These are phyloP conservation scores for Ganoderma sinense DNA, from an alignment of 1,284 basidiomycete genomes.

Conservation along the genomic window DNA sequence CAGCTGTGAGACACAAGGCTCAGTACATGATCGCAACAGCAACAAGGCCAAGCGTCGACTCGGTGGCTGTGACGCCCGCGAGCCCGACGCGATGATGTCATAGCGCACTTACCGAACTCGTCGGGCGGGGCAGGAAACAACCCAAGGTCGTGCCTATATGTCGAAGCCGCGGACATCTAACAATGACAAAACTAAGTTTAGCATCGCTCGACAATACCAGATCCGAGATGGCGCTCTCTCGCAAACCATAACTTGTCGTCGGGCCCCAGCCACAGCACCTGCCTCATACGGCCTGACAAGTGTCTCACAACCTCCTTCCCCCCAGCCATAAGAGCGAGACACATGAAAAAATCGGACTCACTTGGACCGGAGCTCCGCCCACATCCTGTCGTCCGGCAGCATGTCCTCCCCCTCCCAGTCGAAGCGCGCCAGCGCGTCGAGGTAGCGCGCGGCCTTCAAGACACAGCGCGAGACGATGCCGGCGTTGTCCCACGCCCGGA, in stretches of 20 bases:
- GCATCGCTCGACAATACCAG: neutral
- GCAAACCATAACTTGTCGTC: neutral
- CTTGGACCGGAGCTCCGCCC: conserved; percentile 72
- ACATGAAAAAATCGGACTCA: conserved; percentile 40
- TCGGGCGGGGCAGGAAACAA: conserved; percentile 57
- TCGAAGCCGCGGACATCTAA: conserved; percentile 67
- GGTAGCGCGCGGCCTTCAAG: conserved; percentile 47
- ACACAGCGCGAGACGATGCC: conserved; percentile 40
- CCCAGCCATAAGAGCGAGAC: neutral
- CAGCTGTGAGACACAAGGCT: conserved; percentile 48
- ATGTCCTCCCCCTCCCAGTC: conserved; percentile 74
- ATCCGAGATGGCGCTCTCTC: neutral
- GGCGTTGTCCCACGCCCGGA: conserved; percentile 35
- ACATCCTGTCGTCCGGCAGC: conserved; percentile 74
- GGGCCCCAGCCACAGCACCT: neutral
- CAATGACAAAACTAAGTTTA: neutral
- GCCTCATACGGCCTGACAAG: neutral
- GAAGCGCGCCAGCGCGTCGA: conserved; percentile 71
- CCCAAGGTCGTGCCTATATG: conserved; percentile 69
- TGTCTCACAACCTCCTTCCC: neutral
- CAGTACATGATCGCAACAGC: neutral
- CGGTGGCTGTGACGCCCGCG: neutral
- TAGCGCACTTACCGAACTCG: conserved; percentile 60
- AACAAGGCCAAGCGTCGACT: neutral
- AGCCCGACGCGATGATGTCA: conserved; percentile 20